Percentiles rank a stretch among this genome's conserved stretches.
Evolutionary conservation across 139 green algal species (phyloP).

Genomic region (Ettlia oleoabundans): DNA sequence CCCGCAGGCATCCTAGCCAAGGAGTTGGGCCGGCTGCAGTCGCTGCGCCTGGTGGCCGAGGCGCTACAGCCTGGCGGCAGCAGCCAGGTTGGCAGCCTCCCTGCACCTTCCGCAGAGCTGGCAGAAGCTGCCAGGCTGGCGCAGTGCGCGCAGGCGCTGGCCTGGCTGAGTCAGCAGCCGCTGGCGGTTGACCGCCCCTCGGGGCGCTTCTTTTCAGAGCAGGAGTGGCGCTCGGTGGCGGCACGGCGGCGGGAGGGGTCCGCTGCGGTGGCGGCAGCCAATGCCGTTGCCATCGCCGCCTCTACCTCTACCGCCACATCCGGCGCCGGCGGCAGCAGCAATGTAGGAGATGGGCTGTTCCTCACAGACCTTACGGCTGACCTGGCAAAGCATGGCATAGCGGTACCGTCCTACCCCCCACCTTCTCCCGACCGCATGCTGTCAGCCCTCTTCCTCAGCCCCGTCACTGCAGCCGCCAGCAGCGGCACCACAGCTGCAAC

Average conservation of each 20-base stretch:
- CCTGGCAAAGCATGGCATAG: conserved; percentile 17
- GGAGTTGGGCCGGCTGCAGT: conserved; percentile 39
- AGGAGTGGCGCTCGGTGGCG: conserved; percentile 54
- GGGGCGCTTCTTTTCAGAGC: conserved; percentile 51
- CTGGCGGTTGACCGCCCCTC: neutral
- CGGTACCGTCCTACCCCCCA: neutral
- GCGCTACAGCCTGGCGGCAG: conserved; percentile 25
- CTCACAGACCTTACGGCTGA: conserved; percentile 47
- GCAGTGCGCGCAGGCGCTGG: conserved; percentile 47
- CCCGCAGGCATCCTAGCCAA: conserved; percentile 24
- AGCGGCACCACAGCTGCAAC: neutral
- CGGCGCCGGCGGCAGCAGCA: no score
- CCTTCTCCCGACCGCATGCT: conserved; percentile 21
- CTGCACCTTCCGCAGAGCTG: conserved; percentile 30
- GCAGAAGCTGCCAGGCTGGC: conserved; percentile 44
- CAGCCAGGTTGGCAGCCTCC: neutral
- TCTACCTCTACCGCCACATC: no score
- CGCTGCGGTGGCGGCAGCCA: neutral
- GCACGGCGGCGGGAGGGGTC: conserved; percentile 26
- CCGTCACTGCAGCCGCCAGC: neutral
- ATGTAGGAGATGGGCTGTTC: conserved; percentile 42
- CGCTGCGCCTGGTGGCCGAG: conserved; percentile 42
- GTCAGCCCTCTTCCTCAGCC: conserved; percentile 10
- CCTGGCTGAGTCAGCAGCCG: conserved; percentile 40
- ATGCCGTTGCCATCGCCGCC: no score